Conservation (phyloP, 208 protist species). For the Leishmania guyanensis region DNA sequence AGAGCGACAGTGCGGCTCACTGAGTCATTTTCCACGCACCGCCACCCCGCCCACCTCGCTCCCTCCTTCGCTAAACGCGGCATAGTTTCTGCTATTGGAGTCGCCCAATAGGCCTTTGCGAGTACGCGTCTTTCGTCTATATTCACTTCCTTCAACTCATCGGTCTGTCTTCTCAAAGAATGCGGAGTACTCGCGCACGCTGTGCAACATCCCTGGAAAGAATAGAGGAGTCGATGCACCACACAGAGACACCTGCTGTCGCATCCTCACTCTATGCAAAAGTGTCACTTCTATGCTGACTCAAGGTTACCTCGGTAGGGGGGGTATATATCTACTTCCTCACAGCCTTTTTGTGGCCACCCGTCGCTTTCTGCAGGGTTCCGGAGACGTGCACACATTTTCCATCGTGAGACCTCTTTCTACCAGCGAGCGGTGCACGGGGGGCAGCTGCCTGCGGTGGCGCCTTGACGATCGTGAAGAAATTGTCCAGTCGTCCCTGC, state of each 20-base stretch:
- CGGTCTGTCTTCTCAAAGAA: background rate
- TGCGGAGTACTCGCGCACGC: background rate
- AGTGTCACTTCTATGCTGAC: background rate
- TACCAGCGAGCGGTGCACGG: slow-evolving; percentile 21
- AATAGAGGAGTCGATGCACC: background rate
- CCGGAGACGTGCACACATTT: slow-evolving; percentile 53
- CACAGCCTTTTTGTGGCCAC: slow-evolving; percentile 84
- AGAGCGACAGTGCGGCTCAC: background rate
- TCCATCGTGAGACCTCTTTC: slow-evolving; percentile 57
- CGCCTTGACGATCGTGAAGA: slow-evolving; percentile 72
- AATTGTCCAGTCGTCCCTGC: slow-evolving; percentile 89
- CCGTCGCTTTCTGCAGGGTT: slow-evolving; percentile 60
- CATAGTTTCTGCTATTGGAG: background rate
- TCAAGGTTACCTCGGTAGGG: background rate
- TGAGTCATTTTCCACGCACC: background rate
- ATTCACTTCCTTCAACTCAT: background rate
- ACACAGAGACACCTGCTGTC: background rate
- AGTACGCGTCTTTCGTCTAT: background rate
- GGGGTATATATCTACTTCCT: slow-evolving; percentile 54
- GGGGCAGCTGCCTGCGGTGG: slow-evolving; percentile 7
- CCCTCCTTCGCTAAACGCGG: background rate
- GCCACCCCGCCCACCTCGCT: background rate
- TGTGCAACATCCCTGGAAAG: background rate
- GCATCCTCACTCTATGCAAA: background rate
- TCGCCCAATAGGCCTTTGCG: no score